These are phyloP conservation scores for Gossypium schwendimanii DNA, from an alignment of 441 rosid genomes.

Conservation along the genomic window DNA sequence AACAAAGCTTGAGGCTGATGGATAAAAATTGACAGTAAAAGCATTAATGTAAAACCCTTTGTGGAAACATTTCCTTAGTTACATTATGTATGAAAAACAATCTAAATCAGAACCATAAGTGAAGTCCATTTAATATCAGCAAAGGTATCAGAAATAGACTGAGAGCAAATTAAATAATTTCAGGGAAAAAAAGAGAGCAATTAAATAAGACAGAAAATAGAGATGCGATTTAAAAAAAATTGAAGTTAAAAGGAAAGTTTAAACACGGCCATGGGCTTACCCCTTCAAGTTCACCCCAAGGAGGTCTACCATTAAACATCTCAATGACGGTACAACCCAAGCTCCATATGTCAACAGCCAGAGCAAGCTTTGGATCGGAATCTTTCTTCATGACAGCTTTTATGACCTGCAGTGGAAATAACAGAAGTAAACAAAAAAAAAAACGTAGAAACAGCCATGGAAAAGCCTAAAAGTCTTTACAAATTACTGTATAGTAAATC, in stretches of 20 bases:
- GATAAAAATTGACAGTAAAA: slow-evolving; percentile 12
- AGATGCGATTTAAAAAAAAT: not conserved
- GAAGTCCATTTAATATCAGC: not conserved
- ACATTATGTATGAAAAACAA: not conserved
- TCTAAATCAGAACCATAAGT: not conserved
- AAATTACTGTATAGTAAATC: slow-evolving; percentile 1
- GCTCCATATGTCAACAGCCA: slow-evolving; percentile 63
- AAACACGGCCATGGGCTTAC: slow-evolving; percentile 26
- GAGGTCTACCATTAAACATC: slow-evolving; percentile 54
- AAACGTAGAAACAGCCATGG: not conserved
- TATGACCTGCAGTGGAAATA: slow-evolving; percentile 34
- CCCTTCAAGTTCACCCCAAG: slow-evolving; percentile 53
- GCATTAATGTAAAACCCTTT: not conserved
- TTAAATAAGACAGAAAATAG: too few relatives aligned
- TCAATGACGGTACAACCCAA: slow-evolving; percentile 56
- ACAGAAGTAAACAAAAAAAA: not conserved
- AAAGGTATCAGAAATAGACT: too few relatives aligned
- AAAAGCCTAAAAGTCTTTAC: not conserved
- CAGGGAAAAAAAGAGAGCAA: not conserved
- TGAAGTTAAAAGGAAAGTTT: not conserved
- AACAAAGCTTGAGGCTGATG: slow-evolving; percentile 63
- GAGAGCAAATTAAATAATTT: too few relatives aligned
- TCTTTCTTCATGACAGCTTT: slow-evolving; percentile 34
- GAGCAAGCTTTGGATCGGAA: slow-evolving; percentile 39
- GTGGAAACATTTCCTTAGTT: not conserved